phyloP scores from a whole-genome alignment of 1,284 basidiomycete genomes.

The Ustilago curta region DNA sequence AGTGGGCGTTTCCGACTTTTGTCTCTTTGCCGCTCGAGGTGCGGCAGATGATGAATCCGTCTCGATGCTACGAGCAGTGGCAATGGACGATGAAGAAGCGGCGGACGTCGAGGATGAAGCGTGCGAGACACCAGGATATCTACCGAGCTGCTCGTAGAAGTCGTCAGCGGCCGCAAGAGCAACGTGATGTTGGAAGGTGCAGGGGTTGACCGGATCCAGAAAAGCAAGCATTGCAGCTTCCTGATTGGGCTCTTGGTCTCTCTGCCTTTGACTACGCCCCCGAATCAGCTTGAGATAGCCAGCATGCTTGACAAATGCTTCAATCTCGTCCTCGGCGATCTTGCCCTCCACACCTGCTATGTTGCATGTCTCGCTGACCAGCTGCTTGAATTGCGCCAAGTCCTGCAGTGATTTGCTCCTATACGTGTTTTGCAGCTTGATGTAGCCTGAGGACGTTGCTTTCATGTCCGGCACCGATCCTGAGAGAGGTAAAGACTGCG shows the following conservation, averaged over 20 bases:
- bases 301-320: slow-evolving; percentile 89
- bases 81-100: not conserved
- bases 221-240: slow-evolving; percentile 56
- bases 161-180: slow-evolving; percentile 71
- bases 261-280: slow-evolving; percentile 74
- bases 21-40: slow-evolving; percentile 39
- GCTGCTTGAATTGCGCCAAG: slow-evolving; percentile 72
- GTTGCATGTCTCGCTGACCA: slow-evolving; percentile 62
- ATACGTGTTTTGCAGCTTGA: slow-evolving; percentile 82
- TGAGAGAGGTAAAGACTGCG: slow-evolving; percentile 73
- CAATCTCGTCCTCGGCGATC: slow-evolving; percentile 74
- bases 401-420: slow-evolving; percentile 79
- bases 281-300: slow-evolving; percentile 83
- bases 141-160: slow-evolving; percentile 69
- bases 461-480: slow-evolving; percentile 94
- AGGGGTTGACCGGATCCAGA: slow-evolving; percentile 61
- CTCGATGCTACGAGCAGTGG: not conserved
- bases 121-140: slow-evolving; percentile 70
- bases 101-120: slow-evolving; percentile 13
- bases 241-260: slow-evolving; percentile 67
- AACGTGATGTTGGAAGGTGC: slow-evolving; percentile 61
- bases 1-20: slow-evolving; percentile 51
- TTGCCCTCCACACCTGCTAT: slow-evolving; percentile 42
- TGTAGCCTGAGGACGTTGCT: slow-evolving; percentile 84
- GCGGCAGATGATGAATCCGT: slow-evolving; percentile 2